Evolutionary conservation across 208 protist species (phyloP), one percentile per base, ranked within the genome.

Genomic region (Leishmania major): DNA sequence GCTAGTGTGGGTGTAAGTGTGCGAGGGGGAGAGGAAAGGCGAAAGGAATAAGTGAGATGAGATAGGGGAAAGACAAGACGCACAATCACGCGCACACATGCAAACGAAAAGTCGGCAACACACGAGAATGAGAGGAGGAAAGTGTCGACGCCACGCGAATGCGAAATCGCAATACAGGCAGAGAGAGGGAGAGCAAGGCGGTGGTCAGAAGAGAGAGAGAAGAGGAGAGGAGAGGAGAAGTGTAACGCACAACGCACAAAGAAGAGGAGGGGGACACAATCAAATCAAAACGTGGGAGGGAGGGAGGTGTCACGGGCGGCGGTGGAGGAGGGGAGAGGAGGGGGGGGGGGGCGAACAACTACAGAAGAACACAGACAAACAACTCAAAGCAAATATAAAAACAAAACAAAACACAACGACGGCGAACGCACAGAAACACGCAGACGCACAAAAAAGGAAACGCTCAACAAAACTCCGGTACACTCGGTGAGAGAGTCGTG

Each of bases 1-100:
- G 57, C 57, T 62, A 35, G 59, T 81, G 75, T 79, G 66, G 3
- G 70, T 81, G 64, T 31, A 73, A 45, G 66, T 71, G 66, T 71
- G 31, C 22, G 67, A n/a, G 67, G n/a, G 73, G 72, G 55, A 78
- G 62, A 40, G 62, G 77, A 51, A 70, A 60, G 75, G 51, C 67
- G 43, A 19, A 60, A 77, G 28, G 35, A 74, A 53, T 59, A 55
- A 75, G 28, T 74, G 45, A 49, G 31, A 53, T 45, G 73, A 62
- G 66, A 77, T 25, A 74, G 69, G 25, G 35, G 4, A 25, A 67
- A 4, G 35, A 28, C 35, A 70, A 57, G 51, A 31, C 10, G 66
- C 37, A 43, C 66, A 71, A 31, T n/a, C 66, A 49, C 66, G 55
- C 35, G 45, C 28, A 55, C 69, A 49, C 43, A 73, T 40, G 13